Conservation (phyloP, 2,329 filamentous ascomycete species). For the Fusarium secorum region DNA sequence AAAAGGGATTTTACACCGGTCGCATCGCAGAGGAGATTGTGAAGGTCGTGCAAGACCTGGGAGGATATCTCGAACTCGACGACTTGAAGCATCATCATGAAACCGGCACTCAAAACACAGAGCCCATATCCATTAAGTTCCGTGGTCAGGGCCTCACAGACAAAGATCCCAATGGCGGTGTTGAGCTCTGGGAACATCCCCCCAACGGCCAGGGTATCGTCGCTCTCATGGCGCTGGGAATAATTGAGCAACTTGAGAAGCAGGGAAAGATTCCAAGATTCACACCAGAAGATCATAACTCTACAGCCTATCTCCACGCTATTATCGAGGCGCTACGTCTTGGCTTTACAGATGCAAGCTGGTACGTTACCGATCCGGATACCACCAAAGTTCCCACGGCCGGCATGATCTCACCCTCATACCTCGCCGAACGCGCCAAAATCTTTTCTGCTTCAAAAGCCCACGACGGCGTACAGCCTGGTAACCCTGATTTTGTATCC, state of each 20-base stretch:
- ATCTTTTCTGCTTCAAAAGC: slow-evolving; percentile 66
- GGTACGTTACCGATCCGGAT: slow-evolving; percentile 89
- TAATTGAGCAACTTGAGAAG: slow-evolving; percentile 85
- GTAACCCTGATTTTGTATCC: slow-evolving; percentile 60
- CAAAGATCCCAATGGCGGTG: slow-evolving; percentile 53
- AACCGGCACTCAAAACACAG: slow-evolving; percentile 75
- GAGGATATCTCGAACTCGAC: slow-evolving; percentile 79
- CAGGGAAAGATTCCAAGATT: slow-evolving; percentile 78
- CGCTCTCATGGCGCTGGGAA: slow-evolving; percentile 91
- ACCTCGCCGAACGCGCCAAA: slow-evolving; percentile 74
- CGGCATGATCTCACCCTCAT: slow-evolving; percentile 74
- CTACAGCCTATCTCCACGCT: slow-evolving; percentile 80
- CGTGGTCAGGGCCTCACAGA: slow-evolving; percentile 63
- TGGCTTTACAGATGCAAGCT: slow-evolving; percentile 86
- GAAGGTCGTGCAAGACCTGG: slow-evolving; percentile 76
- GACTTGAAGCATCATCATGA: slow-evolving; percentile 80
- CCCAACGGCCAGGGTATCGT: slow-evolving; percentile 97
- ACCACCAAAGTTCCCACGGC: slow-evolving; percentile 73
- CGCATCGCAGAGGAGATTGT: slow-evolving; percentile 82
- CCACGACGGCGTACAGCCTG: slow-evolving; percentile 70
- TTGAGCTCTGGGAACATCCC: slow-evolving; percentile 95
- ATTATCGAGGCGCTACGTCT: slow-evolving; percentile 89
- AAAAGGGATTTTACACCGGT: slow-evolving; percentile 90
- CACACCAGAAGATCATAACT: slow-evolving; percentile 78
- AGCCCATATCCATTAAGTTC: slow-evolving; percentile 85